Base-by-base conservation (phyloP, 2,329 filamentous ascomycete genomes). In the Sporothrix pseudoabietina region DNA sequence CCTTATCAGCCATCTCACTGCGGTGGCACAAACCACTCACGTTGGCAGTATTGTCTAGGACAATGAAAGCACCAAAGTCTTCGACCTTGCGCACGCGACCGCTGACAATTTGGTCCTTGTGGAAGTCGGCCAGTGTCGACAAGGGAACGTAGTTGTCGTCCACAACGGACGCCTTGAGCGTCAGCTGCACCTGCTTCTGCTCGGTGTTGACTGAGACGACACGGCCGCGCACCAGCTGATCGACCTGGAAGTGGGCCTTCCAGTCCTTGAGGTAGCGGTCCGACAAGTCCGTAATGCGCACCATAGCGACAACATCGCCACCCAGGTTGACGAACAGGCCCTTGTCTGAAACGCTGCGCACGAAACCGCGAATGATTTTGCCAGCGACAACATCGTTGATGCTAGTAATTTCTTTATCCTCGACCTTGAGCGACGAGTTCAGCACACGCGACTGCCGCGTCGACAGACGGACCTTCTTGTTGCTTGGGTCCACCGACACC, bases 181-280 rank as follows among this genome's bases (percentile, higher is more conserved):
- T 97, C 85, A 99, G 86, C 80, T 97, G 93, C 39, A 97, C 83
- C 77, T 94, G 93, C 73, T 90, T 89, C 35, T 89, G 85, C 52
- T 86, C 85, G 6, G 85, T 78, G 77, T 98, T 92, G 35, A 94
- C 88, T 2, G 89, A 85, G 65, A 92, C 88, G 74, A 99, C 86
- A 76, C 95, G 93, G 70, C 94, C 96, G 81, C 92, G 94, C 71
- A 99, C 94, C 6, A 99, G 86, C 82, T 98, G 94, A 78, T 97
- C 94, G 66, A 95, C 84, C 78, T 96, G 90, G 83, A 95, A 98
- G 61, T 91, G 86, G 49, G 92, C 89, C 83, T 97, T 97, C 96
- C 96, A 99, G 75, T 98, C 93, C 82, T 98, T 98, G 78, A 99
- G 84, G 80, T 91, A 99, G 8, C 89, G 88, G 80, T 99, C 96